These are phyloP conservation scores for Gryganskiella cystojenkinii DNA, from an alignment of 192 early-diverging fungal species.

Conservation along the genomic window DNA sequence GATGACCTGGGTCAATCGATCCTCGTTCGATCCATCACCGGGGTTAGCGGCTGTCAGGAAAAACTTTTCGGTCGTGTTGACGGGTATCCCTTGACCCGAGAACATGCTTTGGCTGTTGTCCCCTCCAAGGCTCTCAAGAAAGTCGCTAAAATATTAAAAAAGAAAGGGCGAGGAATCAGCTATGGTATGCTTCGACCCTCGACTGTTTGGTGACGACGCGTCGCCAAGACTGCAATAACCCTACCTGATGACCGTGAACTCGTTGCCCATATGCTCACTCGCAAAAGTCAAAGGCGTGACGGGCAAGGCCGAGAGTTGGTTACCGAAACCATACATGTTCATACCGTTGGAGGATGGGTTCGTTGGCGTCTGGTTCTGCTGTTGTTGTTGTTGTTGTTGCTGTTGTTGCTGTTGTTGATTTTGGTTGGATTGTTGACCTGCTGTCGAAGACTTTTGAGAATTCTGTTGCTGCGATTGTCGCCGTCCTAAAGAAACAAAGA, in stretches of 20 bases:
- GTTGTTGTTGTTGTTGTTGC: slow-evolving; percentile 22
- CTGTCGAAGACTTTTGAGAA: neutral
- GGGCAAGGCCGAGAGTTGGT: slow-evolving; percentile 32
- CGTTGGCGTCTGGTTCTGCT: slow-evolving; percentile 5
- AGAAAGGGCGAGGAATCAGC: slow-evolving; percentile 53
- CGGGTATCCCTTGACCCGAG: slow-evolving; percentile 34
- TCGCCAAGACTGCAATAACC: neutral
- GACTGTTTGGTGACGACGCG: too few relatives aligned
- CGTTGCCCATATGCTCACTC: slow-evolving; percentile 81
- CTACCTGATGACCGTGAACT: slow-evolving; percentile 79
- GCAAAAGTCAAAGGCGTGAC: slow-evolving; percentile 76
- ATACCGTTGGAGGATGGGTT: slow-evolving; percentile 7
- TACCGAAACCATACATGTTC: slow-evolving; percentile 31
- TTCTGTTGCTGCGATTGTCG: slow-evolving; percentile 19
- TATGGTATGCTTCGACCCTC: too few relatives aligned
- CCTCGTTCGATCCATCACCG: slow-evolving; percentile 84
- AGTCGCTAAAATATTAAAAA: slow-evolving; percentile 61
- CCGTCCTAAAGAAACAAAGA: neutral
- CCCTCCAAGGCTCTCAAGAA: slow-evolving; percentile 62
- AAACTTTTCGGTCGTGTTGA: slow-evolving; percentile 84
- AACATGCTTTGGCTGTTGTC: slow-evolving; percentile 32
- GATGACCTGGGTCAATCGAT: slow-evolving; percentile 91
- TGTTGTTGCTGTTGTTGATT: slow-evolving; percentile 25
- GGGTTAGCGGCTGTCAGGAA: slow-evolving; percentile 94
- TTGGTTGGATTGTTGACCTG: neutral